Evolutionary conservation across 176 grass and related monocot species (phyloP), one percentile per base, ranked within the genome.

Genomic region (Oryza meyeriana): DNA sequence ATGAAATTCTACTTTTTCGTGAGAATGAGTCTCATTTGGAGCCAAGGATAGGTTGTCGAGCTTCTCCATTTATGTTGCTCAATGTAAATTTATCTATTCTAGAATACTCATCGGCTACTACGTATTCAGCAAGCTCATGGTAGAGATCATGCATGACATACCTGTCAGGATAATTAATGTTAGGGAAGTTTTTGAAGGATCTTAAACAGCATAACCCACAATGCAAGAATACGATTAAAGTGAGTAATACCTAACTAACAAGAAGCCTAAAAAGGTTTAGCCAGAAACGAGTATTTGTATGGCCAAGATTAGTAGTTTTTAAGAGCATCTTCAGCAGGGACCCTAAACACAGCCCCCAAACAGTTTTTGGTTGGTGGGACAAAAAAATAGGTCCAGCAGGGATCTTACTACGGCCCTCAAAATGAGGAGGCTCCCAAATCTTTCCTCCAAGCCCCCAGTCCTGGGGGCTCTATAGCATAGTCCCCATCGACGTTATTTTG

Each of bases 131-230:
- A 64, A 85, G 76, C 30, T 81, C 70, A 55, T 81, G 85, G 69
- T 78, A 76, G 13, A 81, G 29, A 57, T 84, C 86, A 79, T 84
- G 81, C 81, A 88, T 72, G 36, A 34, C 66, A 79, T 73, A 88
- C 86, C 64, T 88, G 34, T 29, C 59, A 17, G 34, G 29, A 70
- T 33, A 81, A 50, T 50, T 17, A 42, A 18, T 39, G 66, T 71
- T 61, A 30, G 32, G 5, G 9, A 2, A 71, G 33, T 39, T 81
- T 81, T 20, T 61, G 36, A 81, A 71, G 10, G 39, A 58, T 59
- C 66, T 57, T 58, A 59, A 6, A 40, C 78, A 81, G 47, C 64
- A 80, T 57, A 80, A 67, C 33, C 4, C 4, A 25, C 17, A 22
- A 86, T 26, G 16, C 10, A 77, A 1, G 36, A 75, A 75, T 34